Percentiles rank a stretch among this genome's conserved stretches.
These are phyloP conservation scores for Penicillium sp. DNA, from an alignment of 2,329 filamentous ascomycete species.

Conservation along the genomic window DNA sequence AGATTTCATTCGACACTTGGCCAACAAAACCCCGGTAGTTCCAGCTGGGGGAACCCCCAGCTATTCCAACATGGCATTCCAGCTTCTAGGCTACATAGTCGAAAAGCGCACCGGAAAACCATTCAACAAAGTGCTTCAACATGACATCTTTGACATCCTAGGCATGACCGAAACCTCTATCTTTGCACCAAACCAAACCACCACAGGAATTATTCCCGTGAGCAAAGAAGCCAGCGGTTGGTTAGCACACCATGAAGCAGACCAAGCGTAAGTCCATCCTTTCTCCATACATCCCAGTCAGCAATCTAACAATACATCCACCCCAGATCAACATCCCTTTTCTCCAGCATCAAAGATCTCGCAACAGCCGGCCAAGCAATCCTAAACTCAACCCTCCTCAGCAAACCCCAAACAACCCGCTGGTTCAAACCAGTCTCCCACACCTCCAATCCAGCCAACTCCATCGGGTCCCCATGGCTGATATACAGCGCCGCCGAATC, in stretches of 20 bases:
- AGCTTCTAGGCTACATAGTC: slow-evolving; percentile 38
- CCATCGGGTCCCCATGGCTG: neutral
- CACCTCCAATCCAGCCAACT: neutral
- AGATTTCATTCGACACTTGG: neutral
- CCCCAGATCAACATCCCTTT: neutral
- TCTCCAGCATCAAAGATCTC: neutral
- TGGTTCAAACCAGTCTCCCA: slow-evolving; percentile 45
- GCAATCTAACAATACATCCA: neutral
- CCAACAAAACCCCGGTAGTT: neutral
- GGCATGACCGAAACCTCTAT: neutral
- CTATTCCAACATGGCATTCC: slow-evolving; percentile 43
- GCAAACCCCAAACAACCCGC: slow-evolving; percentile 32
- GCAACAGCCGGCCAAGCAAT: slow-evolving; percentile 29
- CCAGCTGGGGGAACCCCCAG: slow-evolving; percentile 23
- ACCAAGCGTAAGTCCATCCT: neutral
- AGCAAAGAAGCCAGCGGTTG: neutral
- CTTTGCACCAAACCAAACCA: neutral
- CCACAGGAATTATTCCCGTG: neutral
- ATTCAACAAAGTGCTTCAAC: neutral
- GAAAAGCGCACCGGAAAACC: slow-evolving; percentile 20
- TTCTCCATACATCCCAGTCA: neutral
- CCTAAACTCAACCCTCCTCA: slow-evolving; percentile 32
- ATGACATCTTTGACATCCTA: neutral
- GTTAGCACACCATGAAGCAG: neutral
- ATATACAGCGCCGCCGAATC: neutral